phyloP scores from a whole-genome alignment of 805 yeast species.

The Schwanniomyces polymorphus region DNA sequence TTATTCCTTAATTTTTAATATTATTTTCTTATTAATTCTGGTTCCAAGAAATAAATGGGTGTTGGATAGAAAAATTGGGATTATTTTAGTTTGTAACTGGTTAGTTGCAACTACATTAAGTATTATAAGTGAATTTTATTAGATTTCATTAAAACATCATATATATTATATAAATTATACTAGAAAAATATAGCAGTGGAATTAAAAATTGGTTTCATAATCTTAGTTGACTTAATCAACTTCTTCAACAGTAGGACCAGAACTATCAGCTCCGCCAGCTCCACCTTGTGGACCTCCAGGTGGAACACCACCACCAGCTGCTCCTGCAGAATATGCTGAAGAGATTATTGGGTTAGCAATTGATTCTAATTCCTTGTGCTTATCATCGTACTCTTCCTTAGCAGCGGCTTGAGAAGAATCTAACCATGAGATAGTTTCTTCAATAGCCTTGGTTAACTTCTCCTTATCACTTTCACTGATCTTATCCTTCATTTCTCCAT shows the following conservation, averaged over 20 bases:
- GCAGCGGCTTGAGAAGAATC: constrained; percentile 39
- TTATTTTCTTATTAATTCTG: constrained; percentile 16
- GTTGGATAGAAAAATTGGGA: constrained; percentile 35
- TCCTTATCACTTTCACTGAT: constrained; percentile 48
- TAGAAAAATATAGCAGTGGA: too few species aligned
- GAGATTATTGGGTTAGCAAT: constrained; percentile 41
- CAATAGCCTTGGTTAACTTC: constrained; percentile 50
- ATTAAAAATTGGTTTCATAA: too few species aligned
- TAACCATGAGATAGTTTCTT: constrained; percentile 42
- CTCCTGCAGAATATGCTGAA: constrained; percentile 31
- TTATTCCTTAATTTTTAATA: constrained; percentile 19
- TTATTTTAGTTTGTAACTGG: constrained; percentile 31
- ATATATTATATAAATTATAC: not conserved
- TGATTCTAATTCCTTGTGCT: constrained; percentile 39
- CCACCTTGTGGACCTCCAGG: constrained; percentile 38
- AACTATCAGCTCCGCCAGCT: constrained; percentile 25
- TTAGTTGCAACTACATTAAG: constrained; percentile 23
- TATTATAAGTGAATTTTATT: constrained; percentile 17
- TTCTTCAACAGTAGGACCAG: constrained; percentile 45
- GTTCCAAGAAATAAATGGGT: constrained; percentile 29
- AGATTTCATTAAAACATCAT: constrained; percentile 1
- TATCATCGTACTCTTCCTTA: constrained; percentile 41
- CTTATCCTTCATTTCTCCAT: constrained; percentile 46
- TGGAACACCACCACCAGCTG: constrained; percentile 31
- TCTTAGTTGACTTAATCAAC: constrained; percentile 28